Evolutionary conservation across 1,139 yeast genomes (phyloP).

Genomic region (Magnusiomyces fungicola): DNA sequence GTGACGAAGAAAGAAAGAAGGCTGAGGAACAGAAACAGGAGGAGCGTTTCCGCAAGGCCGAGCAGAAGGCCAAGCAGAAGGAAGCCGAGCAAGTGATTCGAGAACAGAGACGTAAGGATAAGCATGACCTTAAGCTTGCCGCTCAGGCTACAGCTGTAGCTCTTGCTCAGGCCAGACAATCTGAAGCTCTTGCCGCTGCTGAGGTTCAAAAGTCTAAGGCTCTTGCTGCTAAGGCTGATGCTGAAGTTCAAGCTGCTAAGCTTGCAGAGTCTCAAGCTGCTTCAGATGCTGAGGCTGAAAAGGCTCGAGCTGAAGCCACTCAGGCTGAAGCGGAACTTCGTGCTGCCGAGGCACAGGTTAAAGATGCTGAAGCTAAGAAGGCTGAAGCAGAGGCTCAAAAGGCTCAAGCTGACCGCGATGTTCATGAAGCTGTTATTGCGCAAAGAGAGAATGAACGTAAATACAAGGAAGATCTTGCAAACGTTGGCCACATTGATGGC

Average conservation of each 20-base stretch:
- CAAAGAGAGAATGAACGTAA: constrained; percentile 4
- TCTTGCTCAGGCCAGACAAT: constrained; percentile 24
- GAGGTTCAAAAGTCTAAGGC: constrained; percentile 25
- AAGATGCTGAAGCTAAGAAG: constrained; percentile 15
- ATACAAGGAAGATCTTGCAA: background rate
- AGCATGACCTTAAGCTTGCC: constrained; percentile 14
- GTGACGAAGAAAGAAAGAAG: constrained; percentile 15
- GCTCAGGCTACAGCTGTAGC: constrained; percentile 21
- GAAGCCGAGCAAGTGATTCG: constrained; percentile 13
- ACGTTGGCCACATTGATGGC: constrained; percentile 1
- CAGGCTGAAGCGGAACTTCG: constrained; percentile 20
- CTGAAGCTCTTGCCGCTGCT: constrained; percentile 21
- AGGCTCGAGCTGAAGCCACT: constrained; percentile 18
- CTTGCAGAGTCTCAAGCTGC: constrained; percentile 26
- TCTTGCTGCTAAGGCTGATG: constrained; percentile 19
- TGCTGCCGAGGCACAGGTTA: constrained; percentile 20
- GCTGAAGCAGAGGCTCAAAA: constrained; percentile 16
- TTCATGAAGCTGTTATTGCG: constrained; percentile 5
- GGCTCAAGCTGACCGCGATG: constrained; percentile 15
- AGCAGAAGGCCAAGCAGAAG: constrained; percentile 17
- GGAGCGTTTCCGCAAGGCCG: constrained; percentile 17
- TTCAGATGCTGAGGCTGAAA: constrained; percentile 16
- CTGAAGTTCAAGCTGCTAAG: constrained; percentile 26
- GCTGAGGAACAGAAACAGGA: constrained; percentile 12
- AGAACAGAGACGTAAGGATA: constrained; percentile 13